Percentiles rank a stretch among this genome's conserved stretches.
Conservation (phyloP, 768 basidiomycete genomes). For the Mycena belliarum region DNA sequence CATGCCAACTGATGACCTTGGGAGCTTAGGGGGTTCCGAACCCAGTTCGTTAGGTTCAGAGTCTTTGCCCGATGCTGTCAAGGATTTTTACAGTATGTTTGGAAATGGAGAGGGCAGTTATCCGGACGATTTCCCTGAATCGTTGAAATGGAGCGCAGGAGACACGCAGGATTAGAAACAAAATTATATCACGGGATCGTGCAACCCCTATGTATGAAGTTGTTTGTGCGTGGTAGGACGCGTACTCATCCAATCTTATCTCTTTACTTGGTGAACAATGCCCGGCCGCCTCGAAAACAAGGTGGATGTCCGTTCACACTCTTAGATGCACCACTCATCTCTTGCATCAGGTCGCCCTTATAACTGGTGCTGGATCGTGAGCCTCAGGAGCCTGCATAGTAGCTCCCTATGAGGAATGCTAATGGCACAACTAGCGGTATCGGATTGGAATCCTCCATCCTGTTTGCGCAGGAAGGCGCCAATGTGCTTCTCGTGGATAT, state of each 20-base stretch:
- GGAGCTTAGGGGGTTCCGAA: neutral
- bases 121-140: constrained; percentile 43
- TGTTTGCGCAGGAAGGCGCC: constrained; percentile 96
- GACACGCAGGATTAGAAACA: neutral
- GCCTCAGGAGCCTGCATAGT: constrained; percentile 33
- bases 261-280: constrained; percentile 39
- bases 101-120: constrained; percentile 38
- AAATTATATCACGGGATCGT: too few relatives aligned
- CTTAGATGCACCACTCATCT: neutral
- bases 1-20: neutral
- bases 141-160: constrained; percentile 27
- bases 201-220: too few relatives aligned
- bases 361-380: constrained; percentile 90
- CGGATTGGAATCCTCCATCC: constrained; percentile 91
- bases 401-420: neutral
- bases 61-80: constrained; percentile 39
- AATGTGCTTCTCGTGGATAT: constrained; percentile 88
- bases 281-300: constrained; percentile 68
- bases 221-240: neutral
- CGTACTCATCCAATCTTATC: constrained; percentile 6
- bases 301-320: constrained; percentile 37
- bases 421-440: constrained; percentile 67
- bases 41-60: constrained; percentile 23
- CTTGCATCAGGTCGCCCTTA: constrained; percentile 54
- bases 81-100: constrained; percentile 49